These are phyloP conservation scores for Echeveria elegans DNA, from an alignment of 164 flowering plant genomes.

Conservation along the genomic window DNA sequence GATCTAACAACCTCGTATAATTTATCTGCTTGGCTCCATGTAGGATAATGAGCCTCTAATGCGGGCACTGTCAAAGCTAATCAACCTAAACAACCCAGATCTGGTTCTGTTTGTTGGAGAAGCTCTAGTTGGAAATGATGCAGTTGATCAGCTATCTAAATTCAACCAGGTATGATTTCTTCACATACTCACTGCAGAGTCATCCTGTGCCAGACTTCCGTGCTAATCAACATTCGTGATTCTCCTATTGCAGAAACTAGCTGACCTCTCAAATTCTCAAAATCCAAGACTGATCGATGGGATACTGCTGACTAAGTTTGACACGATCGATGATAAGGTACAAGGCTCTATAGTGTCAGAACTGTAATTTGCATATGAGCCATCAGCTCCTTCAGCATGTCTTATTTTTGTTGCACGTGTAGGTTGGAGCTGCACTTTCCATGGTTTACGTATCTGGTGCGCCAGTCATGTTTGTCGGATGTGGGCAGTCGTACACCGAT, in stretches of 20 bases:
- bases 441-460: constrained; percentile 98
- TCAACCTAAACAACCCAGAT: constrained; percentile 82
- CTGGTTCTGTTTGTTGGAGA: constrained; percentile 94
- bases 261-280: constrained; percentile 66
- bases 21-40: neutral
- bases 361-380: neutral
- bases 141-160: constrained; percentile 92
- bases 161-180: constrained; percentile 66
- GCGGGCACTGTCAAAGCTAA: constrained; percentile 93
- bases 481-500: constrained; percentile 92
- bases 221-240: neutral
- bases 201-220: neutral
- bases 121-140: constrained; percentile 97
- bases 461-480: constrained; percentile 97
- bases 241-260: constrained; percentile 57
- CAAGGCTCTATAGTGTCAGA: neutral
- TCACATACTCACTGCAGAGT: neutral
- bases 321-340: constrained; percentile 98
- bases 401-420: neutral
- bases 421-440: constrained; percentile 98
- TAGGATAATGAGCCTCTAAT: constrained; percentile 97
- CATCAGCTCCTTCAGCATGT: neutral
- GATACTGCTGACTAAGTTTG: constrained; percentile 92
- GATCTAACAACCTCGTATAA: neutral
- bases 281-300: constrained; percentile 86